A percentile compares a stretch with the other conserved stretches of the same genome.
Conservation (phyloP, 257 asterid species). For the Solanum neorickii region DNA sequence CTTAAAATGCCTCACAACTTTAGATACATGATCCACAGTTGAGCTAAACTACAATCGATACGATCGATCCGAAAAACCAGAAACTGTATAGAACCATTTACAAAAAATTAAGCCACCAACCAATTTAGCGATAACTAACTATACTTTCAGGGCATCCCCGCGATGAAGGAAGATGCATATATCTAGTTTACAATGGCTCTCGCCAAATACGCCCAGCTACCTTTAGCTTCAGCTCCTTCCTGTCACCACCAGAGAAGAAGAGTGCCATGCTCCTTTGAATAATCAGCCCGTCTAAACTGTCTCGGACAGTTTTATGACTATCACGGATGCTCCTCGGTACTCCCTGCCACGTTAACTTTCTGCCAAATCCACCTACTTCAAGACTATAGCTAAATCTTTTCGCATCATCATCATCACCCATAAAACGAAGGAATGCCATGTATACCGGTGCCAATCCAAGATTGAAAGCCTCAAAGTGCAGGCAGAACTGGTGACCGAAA, state of each 20-base stretch:
- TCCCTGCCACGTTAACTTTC: conserved; percentile 28
- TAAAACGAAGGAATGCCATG: conserved; percentile 26
- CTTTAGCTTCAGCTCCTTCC: conserved; percentile 22
- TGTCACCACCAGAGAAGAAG: conserved; percentile 18
- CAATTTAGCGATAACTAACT: not conserved
- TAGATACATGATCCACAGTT: not conserved
- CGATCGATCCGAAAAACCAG: not conserved
- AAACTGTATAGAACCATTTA: not conserved
- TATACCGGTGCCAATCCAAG: conserved; percentile 26
- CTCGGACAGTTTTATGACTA: conserved; percentile 21
- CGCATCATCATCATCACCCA: conserved; percentile 31
- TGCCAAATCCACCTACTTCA: conserved; percentile 27
- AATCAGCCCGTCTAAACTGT: conserved; percentile 22
- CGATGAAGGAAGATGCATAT: not conserved
- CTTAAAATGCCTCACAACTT: not conserved
- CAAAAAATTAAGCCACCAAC: not conserved
- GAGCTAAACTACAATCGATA: not conserved
- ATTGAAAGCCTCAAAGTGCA: conserved; percentile 28
- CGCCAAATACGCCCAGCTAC: conserved; percentile 26
- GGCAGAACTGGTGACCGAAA: conserved; percentile 25
- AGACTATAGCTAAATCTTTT: conserved; percentile 18
- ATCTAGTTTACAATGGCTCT: not conserved
- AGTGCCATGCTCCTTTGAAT: conserved; percentile 25
- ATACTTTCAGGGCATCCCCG: not conserved
- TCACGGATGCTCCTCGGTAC: conserved; percentile 31